phyloP scores from a whole-genome alignment of 2,329 filamentous ascomycete species.

The Xylariaceae sp. region DNA sequence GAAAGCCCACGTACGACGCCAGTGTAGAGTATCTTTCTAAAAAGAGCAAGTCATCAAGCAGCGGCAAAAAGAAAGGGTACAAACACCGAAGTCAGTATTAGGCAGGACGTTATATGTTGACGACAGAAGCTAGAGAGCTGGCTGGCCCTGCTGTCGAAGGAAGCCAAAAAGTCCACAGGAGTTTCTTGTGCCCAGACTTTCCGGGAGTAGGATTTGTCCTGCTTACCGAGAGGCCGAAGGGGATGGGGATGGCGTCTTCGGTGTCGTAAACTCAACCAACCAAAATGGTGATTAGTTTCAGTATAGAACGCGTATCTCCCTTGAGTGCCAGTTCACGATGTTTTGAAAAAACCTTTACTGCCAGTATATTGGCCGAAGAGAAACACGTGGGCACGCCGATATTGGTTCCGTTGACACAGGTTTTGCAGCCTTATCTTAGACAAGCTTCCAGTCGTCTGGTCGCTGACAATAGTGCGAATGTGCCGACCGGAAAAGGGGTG shows the following conservation, averaged over 20 bases:
- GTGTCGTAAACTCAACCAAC: neutral
- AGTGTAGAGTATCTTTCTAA: slow-evolving; percentile 23
- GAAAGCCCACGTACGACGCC: slow-evolving; percentile 23
- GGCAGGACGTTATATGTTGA: neutral
- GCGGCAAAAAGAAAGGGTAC: slow-evolving; percentile 28
- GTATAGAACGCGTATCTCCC: neutral
- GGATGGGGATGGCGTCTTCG: neutral
- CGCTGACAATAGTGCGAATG: neutral
- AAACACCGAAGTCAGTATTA: slow-evolving; percentile 27
- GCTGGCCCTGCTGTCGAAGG: neutral
- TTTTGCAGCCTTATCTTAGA: no score
- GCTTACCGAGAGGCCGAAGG: neutral
- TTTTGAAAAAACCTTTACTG: neutral
- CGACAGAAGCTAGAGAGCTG: no score
- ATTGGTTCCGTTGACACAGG: no score
- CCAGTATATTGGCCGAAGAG: neutral
- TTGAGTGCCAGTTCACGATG: neutral
- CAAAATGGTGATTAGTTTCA: no score
- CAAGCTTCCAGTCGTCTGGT: neutral
- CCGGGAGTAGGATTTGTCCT: neutral
- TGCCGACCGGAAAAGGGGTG: no score
- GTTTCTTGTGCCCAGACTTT: neutral
- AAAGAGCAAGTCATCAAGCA: slow-evolving; percentile 25
- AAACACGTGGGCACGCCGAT: no score
- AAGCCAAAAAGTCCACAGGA: neutral